Evolutionary conservation across 345 rosid species (phyloP).

Genomic region (Durio zibethinus): DNA sequence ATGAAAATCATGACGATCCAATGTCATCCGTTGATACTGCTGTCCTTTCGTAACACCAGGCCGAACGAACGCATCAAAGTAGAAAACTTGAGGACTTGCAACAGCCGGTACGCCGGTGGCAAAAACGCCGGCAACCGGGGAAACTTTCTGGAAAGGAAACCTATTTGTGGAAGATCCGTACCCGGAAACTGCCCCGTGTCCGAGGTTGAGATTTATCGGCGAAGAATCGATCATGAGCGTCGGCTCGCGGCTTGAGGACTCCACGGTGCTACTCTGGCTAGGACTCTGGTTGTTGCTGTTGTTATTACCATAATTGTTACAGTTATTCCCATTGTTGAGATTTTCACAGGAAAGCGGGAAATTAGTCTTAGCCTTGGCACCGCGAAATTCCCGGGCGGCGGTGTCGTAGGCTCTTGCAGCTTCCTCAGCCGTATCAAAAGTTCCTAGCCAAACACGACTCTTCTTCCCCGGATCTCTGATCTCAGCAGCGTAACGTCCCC

Average conservation of each 20-base stretch:
- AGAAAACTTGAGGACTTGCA: constrained; percentile 22
- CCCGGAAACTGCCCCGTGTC: constrained; percentile 11
- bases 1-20: constrained; percentile 21
- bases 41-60: constrained; percentile 27
- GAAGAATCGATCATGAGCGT: constrained; percentile 30
- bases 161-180: constrained; percentile 8
- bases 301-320: not conserved
- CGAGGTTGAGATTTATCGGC: constrained; percentile 44
- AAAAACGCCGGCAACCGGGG: constrained; percentile 20
- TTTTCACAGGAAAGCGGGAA: constrained; percentile 33
- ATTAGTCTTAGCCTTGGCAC: constrained; percentile 83
- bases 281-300: constrained; percentile 37
- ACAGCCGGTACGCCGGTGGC: not conserved
- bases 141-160: constrained; percentile 28
- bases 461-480: constrained; percentile 76
- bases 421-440: constrained; percentile 71
- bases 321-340: not conserved
- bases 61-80: constrained; percentile 28
- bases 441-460: constrained; percentile 82
- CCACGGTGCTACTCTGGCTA: constrained; percentile 65
- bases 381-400: constrained; percentile 67
- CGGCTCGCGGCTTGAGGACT: constrained; percentile 50
- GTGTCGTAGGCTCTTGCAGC: constrained; percentile 80
- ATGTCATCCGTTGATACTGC: constrained; percentile 28
- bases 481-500: constrained; percentile 90